Conservation (phyloP, 495 filamentous ascomycete genomes). For the Pyronema domesticum region DNA sequence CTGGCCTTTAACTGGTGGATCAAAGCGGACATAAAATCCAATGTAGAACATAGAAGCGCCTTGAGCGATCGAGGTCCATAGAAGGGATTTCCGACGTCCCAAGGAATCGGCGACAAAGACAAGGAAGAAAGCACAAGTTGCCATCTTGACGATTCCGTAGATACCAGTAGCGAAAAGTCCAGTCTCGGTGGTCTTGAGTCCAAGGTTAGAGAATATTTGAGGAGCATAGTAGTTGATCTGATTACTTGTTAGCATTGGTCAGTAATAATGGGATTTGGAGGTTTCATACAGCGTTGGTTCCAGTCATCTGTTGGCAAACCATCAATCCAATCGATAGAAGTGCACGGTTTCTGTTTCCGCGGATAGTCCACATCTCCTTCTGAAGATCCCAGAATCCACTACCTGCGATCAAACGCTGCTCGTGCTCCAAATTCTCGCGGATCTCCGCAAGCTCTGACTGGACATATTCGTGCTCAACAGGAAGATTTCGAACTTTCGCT, state of each 20-base stretch:
- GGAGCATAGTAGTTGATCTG: conserved; percentile 54
- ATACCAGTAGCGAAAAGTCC: conserved; percentile 45
- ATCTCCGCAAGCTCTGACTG: conserved; percentile 50
- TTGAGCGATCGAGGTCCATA: conserved; percentile 57
- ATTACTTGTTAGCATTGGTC: conserved; percentile 13
- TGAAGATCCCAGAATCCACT: conserved; percentile 45
- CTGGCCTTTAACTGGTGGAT: conserved; percentile 37
- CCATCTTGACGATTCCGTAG: conserved; percentile 45
- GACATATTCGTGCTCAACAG: conserved; percentile 43
- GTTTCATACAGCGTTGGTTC: conserved; percentile 34
- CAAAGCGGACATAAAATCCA: conserved; percentile 57
- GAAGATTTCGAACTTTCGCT: conserved; percentile 36
- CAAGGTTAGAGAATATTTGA: conserved; percentile 46
- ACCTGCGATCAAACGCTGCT: conserved; percentile 44
- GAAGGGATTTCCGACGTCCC: conserved; percentile 49
- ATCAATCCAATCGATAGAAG: conserved; percentile 44
- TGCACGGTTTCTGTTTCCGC: conserved; percentile 44
- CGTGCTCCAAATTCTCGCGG: conserved; percentile 48
- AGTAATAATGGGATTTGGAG: conserved; percentile 5
- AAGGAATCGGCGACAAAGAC: conserved; percentile 54
- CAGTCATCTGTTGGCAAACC: conserved; percentile 57
- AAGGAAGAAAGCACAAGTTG: conserved; percentile 41
- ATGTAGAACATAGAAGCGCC: conserved; percentile 62
- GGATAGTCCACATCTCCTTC: conserved; percentile 54
- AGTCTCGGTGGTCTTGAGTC: conserved; percentile 34